Evolutionary conservation across 139 green algal species (phyloP).

Genomic region (Deuterostichococcus epilithicus): DNA sequence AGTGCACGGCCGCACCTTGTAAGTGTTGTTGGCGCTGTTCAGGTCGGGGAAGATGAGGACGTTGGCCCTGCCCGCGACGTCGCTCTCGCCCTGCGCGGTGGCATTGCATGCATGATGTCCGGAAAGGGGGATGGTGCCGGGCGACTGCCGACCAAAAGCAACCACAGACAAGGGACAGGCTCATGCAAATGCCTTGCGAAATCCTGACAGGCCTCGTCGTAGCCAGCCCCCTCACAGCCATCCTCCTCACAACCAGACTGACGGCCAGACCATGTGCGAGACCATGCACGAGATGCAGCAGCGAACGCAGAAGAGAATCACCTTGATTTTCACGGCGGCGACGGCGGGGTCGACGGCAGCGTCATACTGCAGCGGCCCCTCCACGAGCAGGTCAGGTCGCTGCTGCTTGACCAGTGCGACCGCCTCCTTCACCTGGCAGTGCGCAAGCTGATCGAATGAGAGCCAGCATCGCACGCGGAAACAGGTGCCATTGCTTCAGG

Average conservation of each 20-base stretch:
- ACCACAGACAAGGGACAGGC: no score
- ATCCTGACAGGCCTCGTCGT: no score
- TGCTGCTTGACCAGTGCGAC: conserved; percentile 48
- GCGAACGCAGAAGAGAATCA: not conserved
- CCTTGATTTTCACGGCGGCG: conserved; percentile 74
- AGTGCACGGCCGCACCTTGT: conserved; percentile 53
- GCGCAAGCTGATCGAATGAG: not conserved
- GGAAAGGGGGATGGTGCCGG: no score
- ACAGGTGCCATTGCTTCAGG: conserved; percentile 50
- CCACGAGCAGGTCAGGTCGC: conserved; percentile 66
- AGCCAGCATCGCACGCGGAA: no score
- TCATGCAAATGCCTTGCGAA: no score
- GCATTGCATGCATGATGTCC: no score
- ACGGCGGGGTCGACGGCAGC: conserved; percentile 77
- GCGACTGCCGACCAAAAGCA: no score
- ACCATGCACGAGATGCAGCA: not conserved
- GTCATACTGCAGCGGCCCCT: conserved; percentile 85
- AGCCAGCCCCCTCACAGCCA: no score
- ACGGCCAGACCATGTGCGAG: no score
- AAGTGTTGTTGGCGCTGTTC: conserved; percentile 89
- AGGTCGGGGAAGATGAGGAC: conserved; percentile 92
- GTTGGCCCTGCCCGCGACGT: conserved; percentile 77
- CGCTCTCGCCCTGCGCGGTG: conserved; percentile 15
- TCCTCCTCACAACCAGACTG: no score
- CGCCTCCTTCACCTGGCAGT: conserved; percentile 78